Percentiles rank a stretch among this genome's conserved stretches.
phyloP scores from a whole-genome alignment of 164 flowering plant genomes.

The Vitis rotundifolia region DNA sequence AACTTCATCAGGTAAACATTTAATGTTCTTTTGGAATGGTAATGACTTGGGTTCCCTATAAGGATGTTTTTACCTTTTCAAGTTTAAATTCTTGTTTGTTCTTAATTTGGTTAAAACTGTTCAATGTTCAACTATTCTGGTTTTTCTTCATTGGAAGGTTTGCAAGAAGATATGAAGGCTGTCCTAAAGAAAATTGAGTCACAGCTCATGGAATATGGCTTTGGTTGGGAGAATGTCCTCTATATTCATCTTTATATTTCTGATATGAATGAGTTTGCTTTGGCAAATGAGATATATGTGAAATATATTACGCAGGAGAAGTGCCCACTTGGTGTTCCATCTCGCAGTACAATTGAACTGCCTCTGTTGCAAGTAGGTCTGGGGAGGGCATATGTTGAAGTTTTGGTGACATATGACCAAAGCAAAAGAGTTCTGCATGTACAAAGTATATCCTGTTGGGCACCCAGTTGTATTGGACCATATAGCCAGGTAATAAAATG shows the following conservation, averaged over 20 bases:
- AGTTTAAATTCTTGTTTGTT: not conserved
- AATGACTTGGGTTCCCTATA: not conserved
- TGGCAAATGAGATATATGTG: conserved; percentile 87
- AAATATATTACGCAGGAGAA: conserved; percentile 81
- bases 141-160: conserved; percentile 35
- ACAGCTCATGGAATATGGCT: conserved; percentile 47
- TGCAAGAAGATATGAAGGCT: conserved; percentile 62
- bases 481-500: conserved; percentile 78
- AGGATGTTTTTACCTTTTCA: too few species aligned
- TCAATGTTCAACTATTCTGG: conserved; percentile 2
- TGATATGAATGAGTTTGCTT: conserved; percentile 77
- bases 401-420: conserved; percentile 64
- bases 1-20: conserved; percentile 55
- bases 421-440: conserved; percentile 87
- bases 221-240: conserved; percentile 75
- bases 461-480: conserved; percentile 99
- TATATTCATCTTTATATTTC: conserved; percentile 88
- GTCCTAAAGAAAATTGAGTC: conserved; percentile 60
- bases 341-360: conserved; percentile 91
- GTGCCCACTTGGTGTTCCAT: conserved; percentile 91
- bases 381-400: conserved; percentile 79
- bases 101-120: not conserved
- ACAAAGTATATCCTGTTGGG: conserved; percentile 97
- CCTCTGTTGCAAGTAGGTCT: conserved; percentile 66
- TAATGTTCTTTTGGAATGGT: not conserved